Evolutionary conservation across 2,329 filamentous ascomycete species (phyloP), one percentile per base, ranked within the genome.

Genomic region (Venturia asperata): DNA sequence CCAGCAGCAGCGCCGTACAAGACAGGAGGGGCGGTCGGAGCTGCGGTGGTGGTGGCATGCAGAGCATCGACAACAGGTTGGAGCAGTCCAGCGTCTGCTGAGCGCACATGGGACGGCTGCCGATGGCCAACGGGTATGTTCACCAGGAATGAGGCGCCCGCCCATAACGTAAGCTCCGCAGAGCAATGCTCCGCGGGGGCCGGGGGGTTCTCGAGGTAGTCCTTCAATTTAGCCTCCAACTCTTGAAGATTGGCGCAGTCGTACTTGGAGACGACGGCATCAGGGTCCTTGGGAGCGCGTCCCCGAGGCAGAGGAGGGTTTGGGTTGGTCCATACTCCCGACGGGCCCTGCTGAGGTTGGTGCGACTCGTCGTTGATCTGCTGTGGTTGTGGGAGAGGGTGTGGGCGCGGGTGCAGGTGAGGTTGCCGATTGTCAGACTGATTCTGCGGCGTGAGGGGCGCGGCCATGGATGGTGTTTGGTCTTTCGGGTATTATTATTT

Each of bases 131-230:
- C 13, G 19, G 41, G 60, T 17, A 66, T 39, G 47, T 47, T 58
- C 3, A 76, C 74, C 58, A 72, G 65, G 67, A 77, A 77, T 66
- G 67, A 70, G 30, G 75, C 71, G 65, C 73, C 73, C 30, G 72
- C 73, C 74, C 74, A 76, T 64, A 77, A 74, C 65, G 71, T 72
- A 24, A 77, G 68, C 68, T 76, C 74, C 65, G 74, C 74, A 61
- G 75, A 73, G 61, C 74, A 73, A 67, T 76, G 74, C 65, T 76
- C 75, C 37, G 74, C 74, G 58, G 73, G 63, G 9, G 74, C 72
- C 42, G 71, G 71, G 61, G 73, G 74, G 64, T 69, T 68, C 49
- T 68, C 65, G 24, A 77, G 71, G 66, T 76, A 76, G 15, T 72
- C 70, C 66, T 71, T 72, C 66, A 77, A 67, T n/a, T 71, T 70